phyloP scores from a whole-genome alignment of 176 grass and related monocot species.

The Zizania latifolia region DNA sequence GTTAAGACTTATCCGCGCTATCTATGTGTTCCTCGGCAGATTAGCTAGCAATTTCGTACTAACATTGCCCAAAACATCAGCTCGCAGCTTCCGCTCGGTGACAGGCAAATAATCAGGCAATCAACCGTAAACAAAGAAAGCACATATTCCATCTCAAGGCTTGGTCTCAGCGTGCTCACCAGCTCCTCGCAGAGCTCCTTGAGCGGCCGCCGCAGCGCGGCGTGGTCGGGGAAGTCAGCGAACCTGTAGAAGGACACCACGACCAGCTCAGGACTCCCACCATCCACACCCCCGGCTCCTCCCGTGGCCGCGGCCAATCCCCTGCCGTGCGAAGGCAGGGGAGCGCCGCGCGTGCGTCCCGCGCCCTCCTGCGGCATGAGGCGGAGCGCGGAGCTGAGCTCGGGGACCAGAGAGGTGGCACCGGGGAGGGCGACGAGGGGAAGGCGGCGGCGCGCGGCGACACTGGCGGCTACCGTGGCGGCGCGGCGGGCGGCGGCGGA shows the following conservation, averaged over 20 bases:
- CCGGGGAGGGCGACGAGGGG: slow-evolving; percentile 18
- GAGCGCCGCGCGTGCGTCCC: not conserved
- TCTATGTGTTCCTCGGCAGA: not conserved
- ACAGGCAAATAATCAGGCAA: not conserved
- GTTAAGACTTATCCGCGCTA: not conserved
- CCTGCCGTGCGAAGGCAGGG: slow-evolving; percentile 19
- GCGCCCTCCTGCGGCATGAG: slow-evolving; percentile 27
- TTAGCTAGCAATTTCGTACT: not conserved
- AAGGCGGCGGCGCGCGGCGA: not conserved
- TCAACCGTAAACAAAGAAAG: not conserved
- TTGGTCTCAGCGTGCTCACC: slow-evolving; percentile 36
- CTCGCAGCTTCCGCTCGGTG: not conserved
- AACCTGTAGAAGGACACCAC: slow-evolving; percentile 91
- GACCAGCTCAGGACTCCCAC: slow-evolving; percentile 27
- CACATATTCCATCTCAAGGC: not conserved
- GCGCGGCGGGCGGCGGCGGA: slow-evolving; percentile 33
- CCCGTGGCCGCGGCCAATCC: slow-evolving; percentile 23
- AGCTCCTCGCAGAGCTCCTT: slow-evolving; percentile 80
- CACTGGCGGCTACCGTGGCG: slow-evolving; percentile 30
- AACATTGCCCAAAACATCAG: not conserved
- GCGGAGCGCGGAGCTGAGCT: not conserved
- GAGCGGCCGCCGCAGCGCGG: slow-evolving; percentile 50
- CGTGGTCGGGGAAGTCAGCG: slow-evolving; percentile 74
- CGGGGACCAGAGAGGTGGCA: not conserved
- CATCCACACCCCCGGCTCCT: not conserved